These are phyloP conservation scores for Corylus avellana DNA, from an alignment of 306 rosid species.

Conservation along the genomic window DNA sequence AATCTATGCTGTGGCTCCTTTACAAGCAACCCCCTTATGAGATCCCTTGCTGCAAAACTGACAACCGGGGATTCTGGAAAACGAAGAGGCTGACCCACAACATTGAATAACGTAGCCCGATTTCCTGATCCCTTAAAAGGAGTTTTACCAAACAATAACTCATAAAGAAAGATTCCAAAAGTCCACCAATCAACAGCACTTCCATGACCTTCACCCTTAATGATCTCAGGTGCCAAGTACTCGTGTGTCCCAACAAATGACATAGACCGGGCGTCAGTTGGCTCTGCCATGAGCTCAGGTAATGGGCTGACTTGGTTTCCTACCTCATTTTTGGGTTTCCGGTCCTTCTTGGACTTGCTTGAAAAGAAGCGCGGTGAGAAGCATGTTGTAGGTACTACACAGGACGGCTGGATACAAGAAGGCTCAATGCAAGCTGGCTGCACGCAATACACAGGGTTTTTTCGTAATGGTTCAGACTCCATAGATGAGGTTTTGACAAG, in stretches of 20 bases:
- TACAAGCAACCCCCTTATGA: constrained; percentile 85
- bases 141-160: constrained; percentile 90
- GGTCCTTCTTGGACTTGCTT: constrained; percentile 90
- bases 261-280: constrained; percentile 97
- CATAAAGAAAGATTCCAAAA: constrained; percentile 89
- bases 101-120: constrained; percentile 85
- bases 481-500: constrained; percentile 64
- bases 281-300: constrained; percentile 96
- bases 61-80: constrained; percentile 94
- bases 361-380: constrained; percentile 90
- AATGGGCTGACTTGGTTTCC: constrained; percentile 92
- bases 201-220: constrained; percentile 98
- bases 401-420: constrained; percentile 97
- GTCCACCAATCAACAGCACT: constrained; percentile 99
- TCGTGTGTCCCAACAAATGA: constrained; percentile 97
- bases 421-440: constrained; percentile 97
- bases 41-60: constrained; percentile 93
- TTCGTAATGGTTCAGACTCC: constrained; percentile 72
- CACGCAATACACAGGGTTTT: constrained; percentile 73
- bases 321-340: constrained; percentile 70
- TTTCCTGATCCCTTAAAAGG: constrained; percentile 97
- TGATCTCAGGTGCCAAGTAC: constrained; percentile 94
- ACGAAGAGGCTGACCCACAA: constrained; percentile 86
- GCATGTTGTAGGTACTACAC: constrained; percentile 94
- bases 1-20: constrained; percentile 90